Evolutionary conservation across 768 basidiomycete genomes (phyloP), one percentile per base, ranked within the genome.

Genomic region (Nidularia pulvinata): DNA sequence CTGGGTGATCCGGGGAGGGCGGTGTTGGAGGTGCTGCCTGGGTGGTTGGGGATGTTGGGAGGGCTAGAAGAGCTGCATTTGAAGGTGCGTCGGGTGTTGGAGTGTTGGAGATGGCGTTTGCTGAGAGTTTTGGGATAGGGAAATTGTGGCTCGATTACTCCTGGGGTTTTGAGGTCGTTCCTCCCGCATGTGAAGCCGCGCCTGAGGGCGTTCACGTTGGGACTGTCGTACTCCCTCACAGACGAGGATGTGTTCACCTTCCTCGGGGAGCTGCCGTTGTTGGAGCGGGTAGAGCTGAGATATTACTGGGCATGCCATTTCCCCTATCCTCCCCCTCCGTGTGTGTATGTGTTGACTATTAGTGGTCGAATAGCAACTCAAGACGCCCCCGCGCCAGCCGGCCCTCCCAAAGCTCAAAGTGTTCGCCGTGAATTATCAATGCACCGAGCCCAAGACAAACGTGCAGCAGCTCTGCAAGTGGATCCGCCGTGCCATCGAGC

Each of bases 111-210:
- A 11, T 9, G 48, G 52, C 42, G 34, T 54, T 13, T 22, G 37
- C 33, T 30, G 45, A 33, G 42, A 34, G 35, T 5, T 37, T 34
- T 37, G 11, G 11, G 33, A 46, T 61, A 86, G 84, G 73, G 72
- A 33, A 81, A 85, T 51, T 87, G 85, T 59, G 84, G 84, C 5
- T 87, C 84, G 5, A 69, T 87, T 13, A 86, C 85, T 0, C 85
- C 84, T 7, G 83, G 84, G 0, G 80, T 85, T 2, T 66, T 87
- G 3, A 74, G 67, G 16, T 71, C 74, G 0, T 65, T 84, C 49
- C 9, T 73, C 5, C 78, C 79, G 0, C 67, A 71, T 33, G 50
- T 82, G 1, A 55, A 64, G 42, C 45, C 61, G 46, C 62, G 57
- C 14, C 56, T 80, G 19, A 61, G 59, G 7, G 63, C 72, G 10